Conservation (phyloP, 768 basidiomycete species). For the Boletus subparvulus region DNA sequence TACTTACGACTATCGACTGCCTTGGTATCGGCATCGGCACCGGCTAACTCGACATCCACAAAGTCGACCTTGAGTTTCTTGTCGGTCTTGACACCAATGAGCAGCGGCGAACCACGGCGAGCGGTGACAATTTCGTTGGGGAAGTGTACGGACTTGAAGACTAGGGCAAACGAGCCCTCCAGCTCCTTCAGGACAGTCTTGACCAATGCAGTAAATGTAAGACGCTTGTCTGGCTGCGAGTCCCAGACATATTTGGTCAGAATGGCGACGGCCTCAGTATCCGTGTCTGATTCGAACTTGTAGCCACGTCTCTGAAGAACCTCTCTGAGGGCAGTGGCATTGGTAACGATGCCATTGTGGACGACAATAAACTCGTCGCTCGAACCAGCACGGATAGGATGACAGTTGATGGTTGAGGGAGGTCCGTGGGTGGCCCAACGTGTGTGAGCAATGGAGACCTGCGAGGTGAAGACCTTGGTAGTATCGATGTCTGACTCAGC, state of each 20-base stretch:
- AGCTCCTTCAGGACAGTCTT: constrained; percentile 97
- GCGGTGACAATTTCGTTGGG: constrained; percentile 95
- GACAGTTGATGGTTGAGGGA: constrained; percentile 87
- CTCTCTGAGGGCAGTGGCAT: constrained; percentile 80
- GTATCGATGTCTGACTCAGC: constrained; percentile 68
- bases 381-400: constrained; percentile 86
- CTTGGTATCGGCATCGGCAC: constrained; percentile 59
- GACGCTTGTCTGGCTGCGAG: constrained; percentile 79
- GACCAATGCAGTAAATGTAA: constrained; percentile 87
- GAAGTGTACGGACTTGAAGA: constrained; percentile 96
- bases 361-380: constrained; percentile 86
- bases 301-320: constrained; percentile 96
- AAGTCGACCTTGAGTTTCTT: constrained; percentile 99
- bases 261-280: constrained; percentile 96
- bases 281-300: constrained; percentile 92
- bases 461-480: constrained; percentile 72
- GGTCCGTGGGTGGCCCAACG: constrained; percentile 99
- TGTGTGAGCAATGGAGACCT: constrained; percentile 98
- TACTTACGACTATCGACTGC: constrained; percentile 42
- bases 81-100: constrained; percentile 99
- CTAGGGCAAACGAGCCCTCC: constrained; percentile 98
- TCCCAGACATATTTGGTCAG: constrained; percentile 97
- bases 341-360: constrained; percentile 99
- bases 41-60: constrained; percentile 94
- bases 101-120: constrained; percentile 92